Percentiles rank a stretch among this genome's conserved stretches.
Conservation (phyloP, 2,329 filamentous ascomycete genomes). For the Aspergillus carbonarius region DNA sequence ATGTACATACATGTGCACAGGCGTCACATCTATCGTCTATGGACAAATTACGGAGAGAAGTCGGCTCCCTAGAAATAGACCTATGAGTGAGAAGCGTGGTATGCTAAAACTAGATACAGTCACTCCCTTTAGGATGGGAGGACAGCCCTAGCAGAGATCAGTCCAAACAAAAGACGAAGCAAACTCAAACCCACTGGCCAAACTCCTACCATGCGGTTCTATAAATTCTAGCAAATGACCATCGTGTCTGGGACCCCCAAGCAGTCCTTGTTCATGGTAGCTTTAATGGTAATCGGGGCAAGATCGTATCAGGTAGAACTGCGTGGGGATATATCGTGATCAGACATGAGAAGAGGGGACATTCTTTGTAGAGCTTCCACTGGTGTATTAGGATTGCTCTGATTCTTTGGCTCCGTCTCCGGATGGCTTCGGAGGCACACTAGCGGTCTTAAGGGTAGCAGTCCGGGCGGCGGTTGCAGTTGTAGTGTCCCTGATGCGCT, state of each 20-base stretch:
- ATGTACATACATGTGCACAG: background rate
- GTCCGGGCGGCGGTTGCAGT: constrained; percentile 18
- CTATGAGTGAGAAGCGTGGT: background rate
- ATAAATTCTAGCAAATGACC: background rate
- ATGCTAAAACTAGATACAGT: background rate
- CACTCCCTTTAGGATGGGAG: too few relatives aligned
- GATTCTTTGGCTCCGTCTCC: background rate
- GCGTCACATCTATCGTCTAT: background rate
- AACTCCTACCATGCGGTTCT: constrained; percentile 7
- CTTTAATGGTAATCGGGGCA: background rate
- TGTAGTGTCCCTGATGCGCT: constrained; percentile 35
- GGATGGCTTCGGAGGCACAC: background rate
- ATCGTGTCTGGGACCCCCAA: background rate
- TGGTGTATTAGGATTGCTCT: background rate
- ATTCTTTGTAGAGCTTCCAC: background rate
- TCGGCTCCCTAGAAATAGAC: background rate
- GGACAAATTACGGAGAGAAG: background rate
- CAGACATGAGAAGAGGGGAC: background rate
- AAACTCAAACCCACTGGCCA: background rate
- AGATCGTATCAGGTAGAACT: background rate
- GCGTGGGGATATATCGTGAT: background rate
- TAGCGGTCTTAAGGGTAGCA: background rate
- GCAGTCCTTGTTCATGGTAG: background rate
- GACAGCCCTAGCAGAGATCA: background rate
- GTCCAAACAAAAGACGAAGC: background rate